Base-by-base conservation (phyloP, 2,329 filamentous ascomycete species). In the Xylaria digitata region DNA sequence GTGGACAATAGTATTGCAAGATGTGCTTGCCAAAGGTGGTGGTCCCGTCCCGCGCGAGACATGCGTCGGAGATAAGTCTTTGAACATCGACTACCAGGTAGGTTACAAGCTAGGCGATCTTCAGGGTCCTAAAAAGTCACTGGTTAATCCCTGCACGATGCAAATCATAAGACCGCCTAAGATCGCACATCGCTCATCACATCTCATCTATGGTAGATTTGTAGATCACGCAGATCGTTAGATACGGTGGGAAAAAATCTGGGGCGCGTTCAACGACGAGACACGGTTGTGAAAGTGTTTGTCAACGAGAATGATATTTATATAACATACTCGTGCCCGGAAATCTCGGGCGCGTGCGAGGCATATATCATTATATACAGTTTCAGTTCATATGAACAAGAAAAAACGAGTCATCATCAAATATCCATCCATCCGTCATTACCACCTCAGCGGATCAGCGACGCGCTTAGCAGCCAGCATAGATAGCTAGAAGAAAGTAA, bases 381-480 rank as follows among this genome's bases (percentile, higher is more conserved):
- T 9, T 54, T 64, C 19, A 54, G 15, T 6, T 40, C 7, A 59
- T 59, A 54, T 59, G 40, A 19, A 46, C 48, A 55, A 45, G 46
- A 48, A 58, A 48, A 59, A 37, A 21, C 17, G n/a, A 13, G 17
- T 37, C 37, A 37, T 53, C 50, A 30, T 34, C 45, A 17, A 48
- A 37, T 9, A 59, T 40, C 13, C 23, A 43, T 37, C 34, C 19
- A 23, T 46, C 42, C 13, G 15, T 46, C 43, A 46, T 26, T 6
- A 57, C 23, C 37, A 57, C 26, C 8, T 26, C 43, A 1, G 6
- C 8, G 13, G 7, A 13, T 11, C 15, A 43, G 21, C 17, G 13
- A 26, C 19, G 30, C 66, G 56, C 63, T 74, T 78, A 83, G 71
- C 82, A 83, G 68, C 77, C 76, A 37, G 76, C 75, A 54, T 77